Evolutionary conservation across 2,329 filamentous ascomycete genomes (phyloP).

Genomic region (Sclerotinia minor): DNA sequence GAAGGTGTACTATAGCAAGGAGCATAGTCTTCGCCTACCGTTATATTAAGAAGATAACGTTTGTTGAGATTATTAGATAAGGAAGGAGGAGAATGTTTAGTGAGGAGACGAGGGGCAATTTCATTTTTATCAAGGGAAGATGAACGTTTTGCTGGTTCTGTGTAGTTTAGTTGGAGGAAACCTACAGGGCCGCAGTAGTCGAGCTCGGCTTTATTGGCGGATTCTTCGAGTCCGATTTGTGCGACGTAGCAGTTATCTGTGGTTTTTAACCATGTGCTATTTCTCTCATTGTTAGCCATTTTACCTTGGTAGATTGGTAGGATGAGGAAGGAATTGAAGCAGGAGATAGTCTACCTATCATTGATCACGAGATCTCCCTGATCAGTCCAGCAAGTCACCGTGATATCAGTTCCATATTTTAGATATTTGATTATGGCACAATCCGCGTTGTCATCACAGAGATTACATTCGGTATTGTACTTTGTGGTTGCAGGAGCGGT

Average conservation of each 20-base stretch:
- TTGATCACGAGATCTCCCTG: slow-evolving; percentile 26
- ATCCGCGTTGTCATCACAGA: slow-evolving; percentile 29
- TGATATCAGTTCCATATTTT: slow-evolving; percentile 27
- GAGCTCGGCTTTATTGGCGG: slow-evolving; percentile 27
- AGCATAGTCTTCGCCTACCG: slow-evolving; percentile 32
- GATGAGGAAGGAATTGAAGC: neutral
- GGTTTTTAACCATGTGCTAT: slow-evolving; percentile 32
- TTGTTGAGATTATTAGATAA: neutral
- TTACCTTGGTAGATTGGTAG: neutral
- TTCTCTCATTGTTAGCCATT: slow-evolving; percentile 12
- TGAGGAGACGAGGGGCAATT: neutral
- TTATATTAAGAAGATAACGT: slow-evolving; percentile 30
- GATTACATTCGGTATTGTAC: slow-evolving; percentile 33
- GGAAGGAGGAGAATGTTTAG: neutral
- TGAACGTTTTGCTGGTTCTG: neutral
- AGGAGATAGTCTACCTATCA: slow-evolving; percentile 24
- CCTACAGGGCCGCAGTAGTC: slow-evolving; percentile 34
- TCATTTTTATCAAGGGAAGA: neutral
- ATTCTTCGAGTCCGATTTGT: slow-evolving; percentile 27
- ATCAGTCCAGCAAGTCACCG: slow-evolving; percentile 31
- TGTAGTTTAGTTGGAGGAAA: slow-evolving; percentile 31
- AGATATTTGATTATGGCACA: slow-evolving; percentile 29
- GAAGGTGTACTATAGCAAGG: slow-evolving; percentile 24
- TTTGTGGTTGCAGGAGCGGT: slow-evolving; percentile 26
- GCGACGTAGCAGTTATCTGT: slow-evolving; percentile 32